Percentiles rank a stretch among this genome's conserved stretches.
phyloP scores from a whole-genome alignment of 495 filamentous ascomycete species.

The Aspergillus haitiensis region DNA sequence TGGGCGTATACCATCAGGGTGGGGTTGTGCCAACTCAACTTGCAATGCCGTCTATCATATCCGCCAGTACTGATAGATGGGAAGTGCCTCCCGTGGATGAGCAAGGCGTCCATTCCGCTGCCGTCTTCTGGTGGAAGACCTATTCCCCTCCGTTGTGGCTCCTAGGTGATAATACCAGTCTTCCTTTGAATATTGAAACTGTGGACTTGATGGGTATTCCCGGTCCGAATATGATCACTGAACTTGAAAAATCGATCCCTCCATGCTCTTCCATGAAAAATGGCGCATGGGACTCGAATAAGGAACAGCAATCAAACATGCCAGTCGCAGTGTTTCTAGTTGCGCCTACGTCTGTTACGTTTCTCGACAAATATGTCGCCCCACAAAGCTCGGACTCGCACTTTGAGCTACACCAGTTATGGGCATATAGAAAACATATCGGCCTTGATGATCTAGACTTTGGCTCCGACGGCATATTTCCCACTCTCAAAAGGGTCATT shows the following conservation, averaged over 20 bases:
- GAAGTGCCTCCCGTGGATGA: slow-evolving; percentile 23
- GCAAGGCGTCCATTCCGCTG: slow-evolving; percentile 55
- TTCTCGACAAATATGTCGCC: slow-evolving; percentile 62
- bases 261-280: slow-evolving; percentile 44
- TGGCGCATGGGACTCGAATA: background rate
- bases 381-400: slow-evolving; percentile 28
- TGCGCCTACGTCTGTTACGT: slow-evolving; percentile 68
- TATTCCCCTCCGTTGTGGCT: slow-evolving; percentile 94
- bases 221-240: slow-evolving; percentile 57
- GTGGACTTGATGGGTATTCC: slow-evolving; percentile 80
- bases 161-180: slow-evolving; percentile 68
- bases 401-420: slow-evolving; percentile 59
- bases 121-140: slow-evolving; percentile 94
- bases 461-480: slow-evolving; percentile 74
- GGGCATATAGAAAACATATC: slow-evolving; percentile 71
- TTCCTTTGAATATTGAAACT: slow-evolving; percentile 57
- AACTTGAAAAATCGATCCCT: slow-evolving; percentile 54
- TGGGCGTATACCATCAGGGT: slow-evolving; percentile 94
- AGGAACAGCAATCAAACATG: background rate
- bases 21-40: slow-evolving; percentile 83
- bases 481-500: slow-evolving; percentile 72
- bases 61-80: slow-evolving; percentile 16
- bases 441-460: slow-evolving; percentile 95
- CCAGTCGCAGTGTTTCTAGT: slow-evolving; percentile 59
- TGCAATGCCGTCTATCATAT: slow-evolving; percentile 44